A percentile compares a stretch with the other conserved stretches of the same genome.
These are phyloP conservation scores for Fomitopsis palustris DNA, from an alignment of 1,284 basidiomycete species.

Conservation along the genomic window DNA sequence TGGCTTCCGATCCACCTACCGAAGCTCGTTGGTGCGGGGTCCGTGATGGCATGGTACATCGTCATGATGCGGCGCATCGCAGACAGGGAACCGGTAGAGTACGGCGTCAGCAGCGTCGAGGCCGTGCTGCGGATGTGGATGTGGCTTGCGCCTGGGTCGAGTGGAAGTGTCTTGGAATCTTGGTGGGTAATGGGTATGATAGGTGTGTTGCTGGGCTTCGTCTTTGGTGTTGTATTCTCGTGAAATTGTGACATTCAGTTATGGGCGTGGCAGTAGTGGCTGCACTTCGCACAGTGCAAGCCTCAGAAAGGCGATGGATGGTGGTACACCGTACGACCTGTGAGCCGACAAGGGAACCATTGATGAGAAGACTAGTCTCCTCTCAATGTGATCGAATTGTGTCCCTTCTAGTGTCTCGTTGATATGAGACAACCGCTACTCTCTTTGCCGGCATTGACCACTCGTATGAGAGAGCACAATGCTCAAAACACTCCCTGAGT, in stretches of 20 bases:
- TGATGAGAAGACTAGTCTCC: too few species aligned
- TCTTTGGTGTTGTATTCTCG: neutral
- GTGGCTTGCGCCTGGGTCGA: slow-evolving; percentile 14
- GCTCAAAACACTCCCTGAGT: too few species aligned
- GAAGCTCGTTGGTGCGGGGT: slow-evolving; percentile 23
- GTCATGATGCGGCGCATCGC: slow-evolving; percentile 24
- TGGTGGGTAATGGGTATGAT: neutral
- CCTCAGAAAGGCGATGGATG: too few species aligned
- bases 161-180: neutral
- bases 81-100: slow-evolving; percentile 13
- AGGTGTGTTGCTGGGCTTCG: neutral
- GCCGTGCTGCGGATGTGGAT: slow-evolving; percentile 22
- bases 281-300: neutral
- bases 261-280: neutral
- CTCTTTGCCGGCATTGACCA: too few species aligned
- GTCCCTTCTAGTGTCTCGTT: too few species aligned
- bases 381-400: too few species aligned
- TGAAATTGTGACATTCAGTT: neutral
- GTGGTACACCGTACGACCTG: too few species aligned
- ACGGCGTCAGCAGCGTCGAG: slow-evolving; percentile 16
- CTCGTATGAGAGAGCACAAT: too few species aligned
- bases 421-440: too few species aligned
- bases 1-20: slow-evolving; percentile 18
- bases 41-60: slow-evolving; percentile 23
- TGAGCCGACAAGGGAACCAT: too few species aligned